These are phyloP conservation scores for Saturnispora bothae DNA, from an alignment of 805 yeast species.

Conservation along the genomic window DNA sequence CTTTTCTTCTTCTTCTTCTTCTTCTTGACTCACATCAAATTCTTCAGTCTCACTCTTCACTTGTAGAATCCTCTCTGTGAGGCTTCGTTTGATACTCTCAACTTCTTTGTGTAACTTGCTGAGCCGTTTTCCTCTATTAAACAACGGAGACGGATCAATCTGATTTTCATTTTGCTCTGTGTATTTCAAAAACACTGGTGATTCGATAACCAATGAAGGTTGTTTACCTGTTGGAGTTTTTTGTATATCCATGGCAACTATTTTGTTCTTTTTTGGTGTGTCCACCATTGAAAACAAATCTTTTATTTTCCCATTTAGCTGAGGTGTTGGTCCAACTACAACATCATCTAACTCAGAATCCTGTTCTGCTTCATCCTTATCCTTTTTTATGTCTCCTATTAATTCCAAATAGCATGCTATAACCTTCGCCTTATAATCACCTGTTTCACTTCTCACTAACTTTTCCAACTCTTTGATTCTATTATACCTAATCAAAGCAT, in stretches of 20 bases:
- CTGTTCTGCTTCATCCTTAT: constrained; percentile 11
- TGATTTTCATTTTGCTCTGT: neutral
- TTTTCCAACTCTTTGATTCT: constrained; percentile 8
- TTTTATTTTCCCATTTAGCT: constrained; percentile 63
- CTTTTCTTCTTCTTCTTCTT: constrained; percentile 4
- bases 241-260: neutral
- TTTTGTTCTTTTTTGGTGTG: neutral
- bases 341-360: constrained; percentile 10
- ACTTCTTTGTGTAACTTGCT: neutral
- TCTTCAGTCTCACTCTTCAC: neutral
- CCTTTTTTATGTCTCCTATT: neutral
- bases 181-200: neutral
- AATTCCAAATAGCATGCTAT: neutral
- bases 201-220: neutral
- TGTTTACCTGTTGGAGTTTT: neutral
- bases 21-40: neutral
- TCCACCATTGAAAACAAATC: constrained; percentile 53
- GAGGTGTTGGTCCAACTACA: constrained; percentile 82
- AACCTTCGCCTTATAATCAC: neutral
- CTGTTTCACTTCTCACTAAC: neutral
- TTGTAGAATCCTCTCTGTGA: constrained; percentile 7
- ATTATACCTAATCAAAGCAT: constrained; percentile 6
- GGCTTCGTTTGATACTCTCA: constrained; percentile 24
- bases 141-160: constrained; percentile 3
- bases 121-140: neutral